Evolutionary conservation across 768 basidiomycete genomes (phyloP), one percentile per base, ranked within the genome.

Genomic region (Tulasnella sp.): DNA sequence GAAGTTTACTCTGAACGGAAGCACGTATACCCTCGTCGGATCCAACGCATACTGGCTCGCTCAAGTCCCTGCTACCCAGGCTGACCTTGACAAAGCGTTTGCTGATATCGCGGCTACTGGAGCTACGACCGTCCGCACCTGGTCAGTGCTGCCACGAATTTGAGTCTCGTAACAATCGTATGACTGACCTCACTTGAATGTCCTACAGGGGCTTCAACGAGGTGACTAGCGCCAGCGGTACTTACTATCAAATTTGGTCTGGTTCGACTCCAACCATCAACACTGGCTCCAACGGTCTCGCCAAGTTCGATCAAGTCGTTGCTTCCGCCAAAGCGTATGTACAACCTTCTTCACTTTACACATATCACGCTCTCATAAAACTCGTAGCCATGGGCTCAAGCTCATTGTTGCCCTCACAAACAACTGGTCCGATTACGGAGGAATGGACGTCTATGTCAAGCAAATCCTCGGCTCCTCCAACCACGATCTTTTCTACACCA

Each of bases 381-480:
- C 22, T 25, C 58, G 31, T 34, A 64, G 58, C 25, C 85, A 90
- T 78, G 88, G 88, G 15, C 80, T 91, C 54, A 86, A 87, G 8
- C 84, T 91, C 71, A 88, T 90, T 68, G 89, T 90, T 72, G 83
- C 88, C 4, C 79, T 90, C 31, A 77, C 76, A 0, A 79, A 79
- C 72, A 79, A 79, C 78, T 79, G 79, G 79, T 22, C 37, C 49
- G 79, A 88, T 88, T 78, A 80, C 87, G 82, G 89, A 37, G 90
- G 89, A 40, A 90, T 91, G 89, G 89, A 91, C 77, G 88, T 90
- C 29, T 90, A 90, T 79, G 87, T 89, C 71, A 84, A 84, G 31
- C 89, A 90, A 64, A 76, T 76, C 64, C 11, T 54, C 25, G 69
- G 69, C 22, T 71, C 75, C 36, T 25, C 34, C 22, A 67, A 85